Evolutionary conservation across 225 moss, liverwort and hornwort species (phyloP).

Genomic region (Anthoceros angustus): DNA sequence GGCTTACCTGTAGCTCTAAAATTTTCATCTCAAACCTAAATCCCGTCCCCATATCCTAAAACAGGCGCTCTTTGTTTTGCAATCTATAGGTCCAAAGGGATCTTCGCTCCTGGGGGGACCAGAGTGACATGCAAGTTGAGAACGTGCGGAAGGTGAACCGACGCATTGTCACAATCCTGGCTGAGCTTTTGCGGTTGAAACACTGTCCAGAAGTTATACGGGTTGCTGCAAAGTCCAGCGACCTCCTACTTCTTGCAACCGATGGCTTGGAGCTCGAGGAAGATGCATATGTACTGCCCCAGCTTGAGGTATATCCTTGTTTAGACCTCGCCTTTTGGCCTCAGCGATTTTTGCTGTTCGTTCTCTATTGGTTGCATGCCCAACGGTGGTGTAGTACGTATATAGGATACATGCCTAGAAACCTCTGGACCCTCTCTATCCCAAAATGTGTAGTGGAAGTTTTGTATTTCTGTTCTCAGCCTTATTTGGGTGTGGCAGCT

Average conservation of each 20-base stretch:
- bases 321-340: background rate
- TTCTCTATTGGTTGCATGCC: background rate
- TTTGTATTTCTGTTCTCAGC: background rate
- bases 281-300: slow-evolving; percentile 26
- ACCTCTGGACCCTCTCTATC: background rate
- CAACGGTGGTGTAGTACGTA: too few relatives aligned
- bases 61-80: background rate
- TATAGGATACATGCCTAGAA: background rate
- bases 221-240: slow-evolving; percentile 17
- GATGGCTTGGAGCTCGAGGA: slow-evolving; percentile 29
- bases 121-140: slow-evolving; percentile 14
- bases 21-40: background rate
- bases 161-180: slow-evolving; percentile 23
- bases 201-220: slow-evolving; percentile 16
- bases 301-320: slow-evolving; percentile 21
- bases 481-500: background rate
- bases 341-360: background rate
- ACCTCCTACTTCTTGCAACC: slow-evolving; percentile 29
- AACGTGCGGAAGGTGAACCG: slow-evolving; percentile 20
- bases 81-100: slow-evolving; percentile 23
- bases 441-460: background rate
- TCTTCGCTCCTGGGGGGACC: slow-evolving; percentile 29
- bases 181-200: slow-evolving; percentile 21
- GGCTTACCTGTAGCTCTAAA: background rate
- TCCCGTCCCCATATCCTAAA: background rate